phyloP scores from a whole-genome alignment of 441 rosid genomes.

The Theobroma grandiflorum region DNA sequence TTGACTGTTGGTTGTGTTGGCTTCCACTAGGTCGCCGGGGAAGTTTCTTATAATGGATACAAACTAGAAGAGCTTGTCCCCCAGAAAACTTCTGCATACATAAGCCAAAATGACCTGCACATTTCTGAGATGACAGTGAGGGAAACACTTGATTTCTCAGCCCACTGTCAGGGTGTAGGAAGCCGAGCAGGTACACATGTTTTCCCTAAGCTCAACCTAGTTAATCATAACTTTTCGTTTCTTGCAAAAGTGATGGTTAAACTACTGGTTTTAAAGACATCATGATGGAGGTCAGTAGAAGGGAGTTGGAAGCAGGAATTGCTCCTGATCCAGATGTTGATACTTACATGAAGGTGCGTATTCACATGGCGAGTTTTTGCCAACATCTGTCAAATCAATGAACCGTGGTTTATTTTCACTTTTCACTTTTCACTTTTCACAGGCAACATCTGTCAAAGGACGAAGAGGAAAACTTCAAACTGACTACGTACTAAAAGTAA shows the following conservation, averaged over 20 bases:
- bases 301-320: slow-evolving; percentile 64
- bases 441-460: slow-evolving; percentile 65
- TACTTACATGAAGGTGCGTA: slow-evolving; percentile 65
- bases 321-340: slow-evolving; percentile 66
- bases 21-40: slow-evolving; percentile 43
- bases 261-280: slow-evolving; percentile 39
- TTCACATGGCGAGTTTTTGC: no score
- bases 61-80: slow-evolving; percentile 50
- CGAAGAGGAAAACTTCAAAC: slow-evolving; percentile 60
- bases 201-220: not conserved
- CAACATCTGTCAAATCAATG: no score
- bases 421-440: not conserved
- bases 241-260: not conserved
- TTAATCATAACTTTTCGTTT: not conserved
- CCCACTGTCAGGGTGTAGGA: slow-evolving; percentile 59
- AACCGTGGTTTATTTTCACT: not conserved
- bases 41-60: slow-evolving; percentile 55
- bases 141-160: slow-evolving; percentile 61
- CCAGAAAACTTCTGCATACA: slow-evolving; percentile 62
- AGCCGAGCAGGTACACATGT: slow-evolving; percentile 46
- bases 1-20: not conserved
- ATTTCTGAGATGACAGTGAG: slow-evolving; percentile 66
- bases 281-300: slow-evolving; percentile 59
- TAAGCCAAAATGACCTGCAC: slow-evolving; percentile 61
- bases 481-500: slow-evolving; percentile 64